A percentile compares a stretch with the other conserved stretches of the same genome.
These are phyloP conservation scores for Xylariaceae sp. DNA, from an alignment of 2,329 filamentous ascomycete genomes.

Conservation along the genomic window DNA sequence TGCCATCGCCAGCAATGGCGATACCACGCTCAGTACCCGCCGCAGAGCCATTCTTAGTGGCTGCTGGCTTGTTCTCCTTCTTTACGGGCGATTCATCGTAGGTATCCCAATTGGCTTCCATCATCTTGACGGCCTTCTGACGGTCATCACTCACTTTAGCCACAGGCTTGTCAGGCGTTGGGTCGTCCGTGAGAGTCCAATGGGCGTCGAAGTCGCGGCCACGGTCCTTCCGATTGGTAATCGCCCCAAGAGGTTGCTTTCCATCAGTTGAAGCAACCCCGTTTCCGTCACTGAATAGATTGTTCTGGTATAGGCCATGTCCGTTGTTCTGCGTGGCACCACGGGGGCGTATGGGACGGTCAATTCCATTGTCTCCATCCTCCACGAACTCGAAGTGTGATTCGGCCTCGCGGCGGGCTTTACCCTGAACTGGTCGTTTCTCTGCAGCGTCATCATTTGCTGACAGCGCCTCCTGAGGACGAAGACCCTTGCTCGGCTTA, in stretches of 20 bases:
- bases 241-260: conserved; percentile 52
- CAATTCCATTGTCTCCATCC: conserved; percentile 56
- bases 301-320: conserved; percentile 70
- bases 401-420: conserved; percentile 72
- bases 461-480: conserved; percentile 65
- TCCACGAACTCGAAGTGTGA: conserved; percentile 81
- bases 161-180: conserved; percentile 44
- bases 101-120: conserved; percentile 59
- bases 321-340: conserved; percentile 62
- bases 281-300: conserved; percentile 56
- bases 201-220: conserved; percentile 73
- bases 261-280: conserved; percentile 35
- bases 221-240: conserved; percentile 68
- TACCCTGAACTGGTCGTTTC: conserved; percentile 50
- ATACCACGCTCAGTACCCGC: conserved; percentile 37
- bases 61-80: conserved; percentile 45
- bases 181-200: conserved; percentile 68
- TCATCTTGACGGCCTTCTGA: conserved; percentile 66
- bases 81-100: conserved; percentile 53
- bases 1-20: conserved; percentile 56
- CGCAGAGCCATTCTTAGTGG: conserved; percentile 23
- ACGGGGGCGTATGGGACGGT: conserved; percentile 44
- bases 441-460: conserved; percentile 60
- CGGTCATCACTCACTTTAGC: conserved; percentile 50
- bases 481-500: conserved; percentile 52